Conservation (phyloP, 768 basidiomycete species). For the Rhodosporidiobolus sp. region DNA sequence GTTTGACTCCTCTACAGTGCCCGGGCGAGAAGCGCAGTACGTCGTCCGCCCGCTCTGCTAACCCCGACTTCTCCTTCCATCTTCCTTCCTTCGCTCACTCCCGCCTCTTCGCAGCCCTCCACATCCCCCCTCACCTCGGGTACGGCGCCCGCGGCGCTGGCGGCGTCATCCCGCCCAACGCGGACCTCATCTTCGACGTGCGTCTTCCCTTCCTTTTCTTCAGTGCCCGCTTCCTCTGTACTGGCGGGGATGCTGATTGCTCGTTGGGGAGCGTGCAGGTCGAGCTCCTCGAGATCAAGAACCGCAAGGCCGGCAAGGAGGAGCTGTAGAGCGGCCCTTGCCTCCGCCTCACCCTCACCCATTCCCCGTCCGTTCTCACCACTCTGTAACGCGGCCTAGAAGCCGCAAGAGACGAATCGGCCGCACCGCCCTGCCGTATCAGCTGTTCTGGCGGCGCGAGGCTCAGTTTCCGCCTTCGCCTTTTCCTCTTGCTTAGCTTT, state of each 20-base stretch:
- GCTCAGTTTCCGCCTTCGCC: no score
- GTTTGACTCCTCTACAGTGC: slow-evolving; percentile 11
- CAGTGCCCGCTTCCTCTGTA: not conserved
- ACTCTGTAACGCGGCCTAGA: no score
- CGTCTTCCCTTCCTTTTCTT: not conserved
- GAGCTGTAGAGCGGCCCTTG: slow-evolving; percentile 15
- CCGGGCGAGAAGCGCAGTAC: slow-evolving; percentile 32
- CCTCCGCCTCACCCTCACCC: no score
- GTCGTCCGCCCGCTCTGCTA: not conserved
- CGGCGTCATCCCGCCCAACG: slow-evolving; percentile 49
- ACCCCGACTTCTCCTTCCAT: no score
- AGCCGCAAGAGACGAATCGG: no score
- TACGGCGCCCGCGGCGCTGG: slow-evolving; percentile 52
- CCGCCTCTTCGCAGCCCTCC: slow-evolving; percentile 46
- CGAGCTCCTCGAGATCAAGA: slow-evolving; percentile 47
- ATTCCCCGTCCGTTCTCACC: no score
- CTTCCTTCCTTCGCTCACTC: slow-evolving; percentile 43
- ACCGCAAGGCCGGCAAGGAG: slow-evolving; percentile 37
- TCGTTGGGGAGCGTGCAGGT: slow-evolving; percentile 32
- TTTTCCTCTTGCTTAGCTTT: no score
- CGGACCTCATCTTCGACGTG: slow-evolving; percentile 49
- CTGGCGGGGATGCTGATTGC: no score
- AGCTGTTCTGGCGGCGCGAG: no score
- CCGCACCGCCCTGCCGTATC: no score
- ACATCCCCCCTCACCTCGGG: slow-evolving; percentile 49